These are phyloP conservation scores for Tremella fuciformis DNA, from an alignment of 768 basidiomycete genomes.

Conservation along the genomic window DNA sequence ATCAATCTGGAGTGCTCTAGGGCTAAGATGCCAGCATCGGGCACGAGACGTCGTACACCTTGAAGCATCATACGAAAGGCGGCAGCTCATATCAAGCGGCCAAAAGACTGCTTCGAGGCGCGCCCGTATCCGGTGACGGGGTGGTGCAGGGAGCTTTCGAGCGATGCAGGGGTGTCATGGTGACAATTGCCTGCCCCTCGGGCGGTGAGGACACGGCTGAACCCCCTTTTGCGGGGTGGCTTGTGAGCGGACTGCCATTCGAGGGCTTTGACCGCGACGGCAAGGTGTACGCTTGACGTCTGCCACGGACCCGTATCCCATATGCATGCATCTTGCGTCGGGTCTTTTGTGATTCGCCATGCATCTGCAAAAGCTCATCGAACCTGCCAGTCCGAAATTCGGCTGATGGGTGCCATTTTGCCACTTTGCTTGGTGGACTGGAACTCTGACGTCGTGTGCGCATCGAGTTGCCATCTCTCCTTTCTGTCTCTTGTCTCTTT, in stretches of 20 bases:
- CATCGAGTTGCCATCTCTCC: too few relatives aligned
- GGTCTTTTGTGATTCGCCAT: neutral
- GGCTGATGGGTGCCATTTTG: too few relatives aligned
- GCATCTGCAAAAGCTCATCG: too few relatives aligned
- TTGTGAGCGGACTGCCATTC: constrained; percentile 33
- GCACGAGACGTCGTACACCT: constrained; percentile 16
- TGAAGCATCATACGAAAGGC: constrained; percentile 18
- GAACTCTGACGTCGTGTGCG: too few relatives aligned
- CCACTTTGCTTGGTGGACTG: too few relatives aligned
- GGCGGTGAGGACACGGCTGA: neutral
- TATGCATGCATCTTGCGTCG: too few relatives aligned
- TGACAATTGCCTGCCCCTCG: constrained; percentile 10
- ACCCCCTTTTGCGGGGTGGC: constrained; percentile 42
- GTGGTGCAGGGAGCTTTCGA: neutral
- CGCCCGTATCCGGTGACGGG: neutral
- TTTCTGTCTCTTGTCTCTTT: too few relatives aligned
- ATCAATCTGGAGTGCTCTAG: too few relatives aligned
- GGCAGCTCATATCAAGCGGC: constrained; percentile 26
- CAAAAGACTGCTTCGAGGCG: constrained; percentile 34
- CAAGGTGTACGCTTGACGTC: too few relatives aligned
- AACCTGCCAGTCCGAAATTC: too few relatives aligned
- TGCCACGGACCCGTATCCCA: too few relatives aligned
- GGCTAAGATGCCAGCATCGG: neutral
- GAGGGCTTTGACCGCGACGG: constrained; percentile 20
- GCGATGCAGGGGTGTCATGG: constrained; percentile 17